Evolutionary conservation across 768 basidiomycete species (phyloP).

Genomic region (Panellus pusillus): DNA sequence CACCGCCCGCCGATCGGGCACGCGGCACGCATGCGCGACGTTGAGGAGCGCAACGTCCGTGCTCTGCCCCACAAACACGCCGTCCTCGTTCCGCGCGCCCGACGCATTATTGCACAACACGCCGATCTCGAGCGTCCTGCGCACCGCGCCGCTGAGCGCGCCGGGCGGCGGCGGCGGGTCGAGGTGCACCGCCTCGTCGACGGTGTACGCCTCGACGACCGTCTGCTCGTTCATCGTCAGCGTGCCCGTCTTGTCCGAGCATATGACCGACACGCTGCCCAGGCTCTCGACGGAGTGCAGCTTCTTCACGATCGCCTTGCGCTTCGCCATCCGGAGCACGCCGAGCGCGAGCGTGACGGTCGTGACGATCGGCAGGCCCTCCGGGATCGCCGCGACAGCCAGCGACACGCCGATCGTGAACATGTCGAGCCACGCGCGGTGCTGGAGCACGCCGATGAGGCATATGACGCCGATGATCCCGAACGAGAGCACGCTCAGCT

Average conservation of each 20-base stretch:
- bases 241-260: conserved; percentile 96
- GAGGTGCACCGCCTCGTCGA: conserved; percentile 76
- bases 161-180: conserved; percentile 49
- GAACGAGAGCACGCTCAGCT: conserved; percentile 85
- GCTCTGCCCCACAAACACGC: conserved; percentile 79
- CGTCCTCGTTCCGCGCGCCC: conserved; percentile 60
- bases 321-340: conserved; percentile 89
- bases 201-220: conserved; percentile 82
- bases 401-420: conserved; percentile 98
- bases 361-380: conserved; percentile 95
- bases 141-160: conserved; percentile 61
- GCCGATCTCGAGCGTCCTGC: conserved; percentile 78
- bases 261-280: conserved; percentile 95
- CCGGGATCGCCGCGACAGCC: conserved; percentile 97
- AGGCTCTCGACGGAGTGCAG: conserved; percentile 92
- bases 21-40: conserved; percentile 63
- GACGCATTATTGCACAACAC: conserved; percentile 90
- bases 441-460: conserved; percentile 83
- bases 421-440: conserved; percentile 93
- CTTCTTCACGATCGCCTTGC: conserved; percentile 97
- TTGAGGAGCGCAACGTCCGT: conserved; percentile 93
- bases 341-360: conserved; percentile 96
- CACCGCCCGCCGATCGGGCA: conserved; percentile 73
- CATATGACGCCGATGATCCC: conserved; percentile 94
- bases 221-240: conserved; percentile 97